phyloP scores from a whole-genome alignment of 306 rosid species.

The Vicia faba region DNA sequence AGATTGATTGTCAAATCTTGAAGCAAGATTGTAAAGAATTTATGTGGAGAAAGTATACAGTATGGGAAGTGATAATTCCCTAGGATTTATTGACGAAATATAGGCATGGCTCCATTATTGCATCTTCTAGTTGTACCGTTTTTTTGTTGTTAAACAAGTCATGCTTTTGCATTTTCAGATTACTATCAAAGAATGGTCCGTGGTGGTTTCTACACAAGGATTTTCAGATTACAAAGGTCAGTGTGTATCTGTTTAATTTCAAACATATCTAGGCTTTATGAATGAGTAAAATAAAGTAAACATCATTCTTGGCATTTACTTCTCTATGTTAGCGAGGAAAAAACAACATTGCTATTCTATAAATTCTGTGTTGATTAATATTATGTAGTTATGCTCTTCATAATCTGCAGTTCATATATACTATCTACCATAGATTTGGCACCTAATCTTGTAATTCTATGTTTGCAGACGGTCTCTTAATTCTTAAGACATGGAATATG shows the following conservation, averaged over 20 bases:
- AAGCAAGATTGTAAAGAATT: conserved; percentile 10
- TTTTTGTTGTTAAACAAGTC: conserved; percentile 23
- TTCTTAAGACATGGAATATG: conserved; percentile 20
- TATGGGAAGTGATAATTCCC: conserved; percentile 11
- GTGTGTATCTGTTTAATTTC: conserved; percentile 33
- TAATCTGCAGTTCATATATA: conserved; percentile 8
- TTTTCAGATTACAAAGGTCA: conserved; percentile 53
- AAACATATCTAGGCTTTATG: conserved; percentile 14
- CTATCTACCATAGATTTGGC: conserved; percentile 16
- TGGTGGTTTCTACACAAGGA: conserved; percentile 89
- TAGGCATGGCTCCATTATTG: conserved; percentile 7
- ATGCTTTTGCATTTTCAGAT: conserved; percentile 54
- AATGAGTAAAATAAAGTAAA: neutral
- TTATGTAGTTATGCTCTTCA: conserved; percentile 21
- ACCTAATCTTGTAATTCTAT: conserved; percentile 18
- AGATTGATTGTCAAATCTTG: conserved; percentile 6
- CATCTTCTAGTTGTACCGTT: conserved; percentile 15
- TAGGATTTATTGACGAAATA: conserved; percentile 22
- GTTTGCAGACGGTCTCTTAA: conserved; percentile 37
- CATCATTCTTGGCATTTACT: neutral
- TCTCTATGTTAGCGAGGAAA: conserved; percentile 13
- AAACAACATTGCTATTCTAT: conserved; percentile 22
- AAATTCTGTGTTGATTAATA: neutral
- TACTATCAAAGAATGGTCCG: conserved; percentile 79
- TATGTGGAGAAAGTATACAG: neutral